These are phyloP conservation scores for Hyaloraphidium curvatum DNA, from an alignment of 192 early-diverging fungal species.

Conservation along the genomic window DNA sequence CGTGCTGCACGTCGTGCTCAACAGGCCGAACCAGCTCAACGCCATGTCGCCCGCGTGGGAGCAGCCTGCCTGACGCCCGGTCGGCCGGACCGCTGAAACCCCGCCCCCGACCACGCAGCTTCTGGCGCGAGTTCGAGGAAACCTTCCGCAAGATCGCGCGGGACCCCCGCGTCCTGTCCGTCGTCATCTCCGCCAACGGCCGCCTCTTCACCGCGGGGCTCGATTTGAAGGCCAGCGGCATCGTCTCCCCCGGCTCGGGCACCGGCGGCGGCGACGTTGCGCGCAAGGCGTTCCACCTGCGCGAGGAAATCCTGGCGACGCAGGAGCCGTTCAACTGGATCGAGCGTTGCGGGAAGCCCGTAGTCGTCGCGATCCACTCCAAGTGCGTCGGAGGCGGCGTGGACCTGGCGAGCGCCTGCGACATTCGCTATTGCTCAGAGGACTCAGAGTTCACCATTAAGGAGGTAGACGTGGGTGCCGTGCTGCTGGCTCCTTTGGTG, in stretches of 20 bases:
- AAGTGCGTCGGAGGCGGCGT: slow-evolving; percentile 56
- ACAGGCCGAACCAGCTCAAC: slow-evolving; percentile 33
- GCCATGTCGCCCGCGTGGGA: not conserved
- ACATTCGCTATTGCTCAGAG: slow-evolving; percentile 62
- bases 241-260: not conserved
- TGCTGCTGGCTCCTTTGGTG: not conserved
- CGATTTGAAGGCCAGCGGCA: slow-evolving; percentile 34
- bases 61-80: too few relatives aligned
- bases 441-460: slow-evolving; percentile 72
- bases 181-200: not conserved
- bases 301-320: not conserved
- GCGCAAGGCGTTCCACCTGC: not conserved
- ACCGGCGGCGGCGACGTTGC: not conserved
- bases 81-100: not conserved
- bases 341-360: slow-evolving; percentile 68
- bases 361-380: slow-evolving; percentile 73
- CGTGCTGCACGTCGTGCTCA: slow-evolving; percentile 65
- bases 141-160: not conserved
- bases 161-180: not conserved
- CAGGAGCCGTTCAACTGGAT: slow-evolving; percentile 53
- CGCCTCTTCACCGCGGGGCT: slow-evolving; percentile 72
- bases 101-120: not conserved
- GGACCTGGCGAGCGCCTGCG: slow-evolving; percentile 25
- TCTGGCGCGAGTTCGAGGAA: slow-evolving; percentile 1
- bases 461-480: slow-evolving; percentile 13